Evolutionary conservation across 345 rosid species (phyloP).

Genomic region (Gossypium bickii): DNA sequence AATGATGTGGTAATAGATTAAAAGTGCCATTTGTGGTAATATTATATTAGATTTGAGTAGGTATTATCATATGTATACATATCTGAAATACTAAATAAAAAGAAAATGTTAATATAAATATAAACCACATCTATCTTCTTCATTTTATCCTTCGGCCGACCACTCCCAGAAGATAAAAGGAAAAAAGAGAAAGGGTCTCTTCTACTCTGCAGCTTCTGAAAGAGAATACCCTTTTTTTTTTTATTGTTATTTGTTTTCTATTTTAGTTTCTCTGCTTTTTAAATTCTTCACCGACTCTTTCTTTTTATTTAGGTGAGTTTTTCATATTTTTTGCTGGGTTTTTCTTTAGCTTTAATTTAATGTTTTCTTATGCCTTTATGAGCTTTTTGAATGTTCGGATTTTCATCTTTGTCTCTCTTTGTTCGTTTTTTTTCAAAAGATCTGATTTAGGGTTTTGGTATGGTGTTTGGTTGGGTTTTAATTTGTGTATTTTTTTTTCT

Average conservation of each 20-base stretch:
- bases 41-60: too few relatives aligned
- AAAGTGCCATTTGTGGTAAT: too few relatives aligned
- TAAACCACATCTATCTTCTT: background rate
- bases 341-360: background rate
- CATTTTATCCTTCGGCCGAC: background rate
- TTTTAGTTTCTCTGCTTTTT: background rate
- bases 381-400: background rate
- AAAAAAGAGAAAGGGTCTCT: background rate
- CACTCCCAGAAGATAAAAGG: background rate
- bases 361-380: background rate
- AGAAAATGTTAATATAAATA: background rate
- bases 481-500: background rate
- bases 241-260: background rate
- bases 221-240: background rate
- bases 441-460: slow-evolving; percentile 5
- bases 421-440: background rate
- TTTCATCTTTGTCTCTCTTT: background rate
- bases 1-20: too few relatives aligned
- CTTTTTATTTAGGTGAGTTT: background rate
- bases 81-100: too few relatives aligned
- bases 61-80: too few relatives aligned
- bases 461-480: background rate
- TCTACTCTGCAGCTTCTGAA: background rate
- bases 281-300: background rate
- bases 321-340: too few relatives aligned